These are phyloP conservation scores for Funneliformis caledonium DNA, from an alignment of 371 early-diverging fungal genomes.

Conservation along the genomic window DNA sequence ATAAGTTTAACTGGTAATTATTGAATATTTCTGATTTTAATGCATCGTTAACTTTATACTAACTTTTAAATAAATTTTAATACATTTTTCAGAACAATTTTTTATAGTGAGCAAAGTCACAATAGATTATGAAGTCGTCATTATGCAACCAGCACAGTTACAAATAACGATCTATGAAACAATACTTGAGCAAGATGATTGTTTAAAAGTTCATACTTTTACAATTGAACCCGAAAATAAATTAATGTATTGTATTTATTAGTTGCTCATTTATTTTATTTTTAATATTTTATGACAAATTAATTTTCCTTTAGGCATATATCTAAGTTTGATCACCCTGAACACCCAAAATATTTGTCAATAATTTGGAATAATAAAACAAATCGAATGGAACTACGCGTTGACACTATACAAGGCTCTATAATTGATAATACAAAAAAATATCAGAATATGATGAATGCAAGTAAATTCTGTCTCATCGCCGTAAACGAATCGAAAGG, in stretches of 20 bases:
- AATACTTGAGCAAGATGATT: not conserved
- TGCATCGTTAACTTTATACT: too few species aligned
- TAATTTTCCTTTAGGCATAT: not conserved
- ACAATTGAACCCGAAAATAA: slow-evolving; percentile 22
- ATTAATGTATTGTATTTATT: not conserved
- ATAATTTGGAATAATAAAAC: slow-evolving; percentile 20
- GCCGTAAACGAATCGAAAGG: slow-evolving; percentile 37
- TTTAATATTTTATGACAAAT: not conserved
- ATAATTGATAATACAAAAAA: not conserved
- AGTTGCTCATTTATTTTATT: too few species aligned
- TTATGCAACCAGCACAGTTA: not conserved
- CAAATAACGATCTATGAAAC: not conserved
- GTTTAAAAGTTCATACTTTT: not conserved
- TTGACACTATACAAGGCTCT: slow-evolving; percentile 12
- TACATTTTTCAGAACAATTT: too few species aligned
- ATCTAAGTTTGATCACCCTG: not conserved
- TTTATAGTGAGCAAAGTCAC: too few species aligned
- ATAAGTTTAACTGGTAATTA: too few species aligned
- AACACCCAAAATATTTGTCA: not conserved
- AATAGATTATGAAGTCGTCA: not conserved
- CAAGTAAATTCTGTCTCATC: not conserved
- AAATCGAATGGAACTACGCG: not conserved
- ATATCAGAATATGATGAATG: not conserved
- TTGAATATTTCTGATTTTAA: too few species aligned
- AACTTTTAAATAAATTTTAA: too few species aligned